phyloP scores from a whole-genome alignment of 495 filamentous ascomycete genomes.

The Xeromyces bisporus region DNA sequence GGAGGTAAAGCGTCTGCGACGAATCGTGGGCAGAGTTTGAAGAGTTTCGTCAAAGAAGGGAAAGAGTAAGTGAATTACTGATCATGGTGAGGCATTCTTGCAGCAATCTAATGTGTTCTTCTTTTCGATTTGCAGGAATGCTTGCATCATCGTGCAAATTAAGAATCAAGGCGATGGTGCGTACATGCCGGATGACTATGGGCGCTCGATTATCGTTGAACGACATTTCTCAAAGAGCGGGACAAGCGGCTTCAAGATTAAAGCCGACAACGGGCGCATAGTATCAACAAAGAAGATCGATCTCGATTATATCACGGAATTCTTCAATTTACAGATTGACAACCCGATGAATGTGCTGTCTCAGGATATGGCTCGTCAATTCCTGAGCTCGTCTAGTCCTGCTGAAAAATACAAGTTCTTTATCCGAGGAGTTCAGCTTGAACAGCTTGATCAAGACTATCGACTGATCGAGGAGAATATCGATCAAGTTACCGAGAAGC shows the following conservation, averaged over 20 bases:
- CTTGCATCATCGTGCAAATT: constrained; percentile 56
- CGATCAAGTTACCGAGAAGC: constrained; percentile 49
- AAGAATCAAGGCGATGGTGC: constrained; percentile 79
- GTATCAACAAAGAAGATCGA: constrained; percentile 73
- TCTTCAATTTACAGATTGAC: constrained; percentile 83
- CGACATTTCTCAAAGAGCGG: constrained; percentile 70
- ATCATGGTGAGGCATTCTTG: too few species aligned
- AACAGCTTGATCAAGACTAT: constrained; percentile 86
- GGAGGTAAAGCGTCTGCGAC: constrained; percentile 89
- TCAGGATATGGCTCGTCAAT: constrained; percentile 87
- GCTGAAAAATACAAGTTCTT: constrained; percentile 92
- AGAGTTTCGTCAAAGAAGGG: constrained; percentile 85
- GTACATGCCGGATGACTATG: constrained; percentile 69
- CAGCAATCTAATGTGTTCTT: constrained; percentile 6
- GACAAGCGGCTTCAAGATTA: constrained; percentile 71
- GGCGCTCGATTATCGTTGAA: constrained; percentile 75
- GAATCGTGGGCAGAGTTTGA: constrained; percentile 84
- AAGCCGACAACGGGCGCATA: constrained; percentile 48
- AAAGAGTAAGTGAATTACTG: constrained; percentile 39
- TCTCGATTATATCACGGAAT: constrained; percentile 86
- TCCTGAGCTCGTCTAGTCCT: constrained; percentile 68
- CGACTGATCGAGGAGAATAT: constrained; percentile 51
- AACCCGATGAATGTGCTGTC: constrained; percentile 97
- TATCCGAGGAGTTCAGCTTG: constrained; percentile 83
- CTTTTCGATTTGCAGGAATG: constrained; percentile 10